Base-by-base conservation (phyloP, 2,329 filamentous ascomycete species). In the Sphaceloma murrayae region DNA sequence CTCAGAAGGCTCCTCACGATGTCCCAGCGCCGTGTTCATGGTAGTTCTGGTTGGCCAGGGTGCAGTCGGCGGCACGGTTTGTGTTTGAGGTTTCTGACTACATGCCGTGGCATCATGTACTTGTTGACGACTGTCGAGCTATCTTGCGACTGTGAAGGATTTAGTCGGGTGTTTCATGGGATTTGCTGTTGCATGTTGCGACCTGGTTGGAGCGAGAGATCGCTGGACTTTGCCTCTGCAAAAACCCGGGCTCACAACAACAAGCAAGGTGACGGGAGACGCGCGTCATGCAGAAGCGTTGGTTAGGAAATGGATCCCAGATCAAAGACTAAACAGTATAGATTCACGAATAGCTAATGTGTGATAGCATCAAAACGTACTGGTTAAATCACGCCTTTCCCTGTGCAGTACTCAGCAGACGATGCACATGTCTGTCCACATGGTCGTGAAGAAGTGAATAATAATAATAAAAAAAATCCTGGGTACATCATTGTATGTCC, bases 81-180 rank as follows among this genome's bases (percentile, higher is more conserved):
- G 36, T 40, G 36, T 40, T 40, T 40, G 36, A 40, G 36, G 36
- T 40, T 40, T 22, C n/a, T 11, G 22, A 40, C 36, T 18, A 40
- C 36, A 40, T 40, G 36, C 36, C 36, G 36, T 40, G 36, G 36
- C 36, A 40, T 40, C n/a, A n/a, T n/a, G n/a, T n/a, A n/a, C n/a
- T n/a, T n/a, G n/a, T n/a, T n/a, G n/a, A n/a, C n/a, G n/a, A n/a
- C n/a, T n/a, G n/a, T n/a, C n/a, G n/a, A n/a, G n/a, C n/a, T n/a
- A n/a, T n/a, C n/a, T n/a, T n/a, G n/a, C n/a, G n/a, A n/a, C n/a
- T n/a, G 5, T 16, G 31, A 36, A 22, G 18, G 24, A 11, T 13
- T 4, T 6, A 4, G 18, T 17, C 16, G 17, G 33, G 33, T n/a
- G 33, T 6, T n/a, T 7, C 8, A 22, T 21, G 33, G 18, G 11